Conservation (phyloP, 225 moss, liverwort and hornwort genomes). For the Straminergon stramineum region DNA sequence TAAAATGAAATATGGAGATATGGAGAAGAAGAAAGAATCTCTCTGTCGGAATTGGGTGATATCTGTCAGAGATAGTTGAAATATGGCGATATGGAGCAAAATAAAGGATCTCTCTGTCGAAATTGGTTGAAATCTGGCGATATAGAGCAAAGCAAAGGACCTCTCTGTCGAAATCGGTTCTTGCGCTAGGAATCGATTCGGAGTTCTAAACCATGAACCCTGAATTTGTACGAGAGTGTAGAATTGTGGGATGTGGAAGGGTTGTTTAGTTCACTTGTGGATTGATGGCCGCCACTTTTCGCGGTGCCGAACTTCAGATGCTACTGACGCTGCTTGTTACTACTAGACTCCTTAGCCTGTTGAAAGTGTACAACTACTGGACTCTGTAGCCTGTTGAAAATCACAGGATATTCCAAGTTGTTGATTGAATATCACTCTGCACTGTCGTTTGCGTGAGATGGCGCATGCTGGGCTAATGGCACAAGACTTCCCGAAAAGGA, state of each 20-base stretch:
- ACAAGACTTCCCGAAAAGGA: too few relatives aligned
- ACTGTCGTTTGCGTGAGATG: not conserved
- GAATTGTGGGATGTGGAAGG: not conserved
- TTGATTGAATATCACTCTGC: not conserved
- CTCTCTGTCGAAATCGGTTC: not conserved
- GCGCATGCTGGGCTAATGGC: not conserved
- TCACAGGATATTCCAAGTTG: not conserved
- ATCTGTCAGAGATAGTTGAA: not conserved
- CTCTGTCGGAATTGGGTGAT: not conserved
- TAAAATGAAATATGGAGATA: not conserved
- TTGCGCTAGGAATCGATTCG: not conserved
- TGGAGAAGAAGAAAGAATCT: not conserved
- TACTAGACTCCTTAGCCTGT: not conserved
- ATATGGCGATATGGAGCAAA: not conserved
- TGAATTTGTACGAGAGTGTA: too few relatives aligned
- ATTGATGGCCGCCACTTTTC: slow-evolving; percentile 15
- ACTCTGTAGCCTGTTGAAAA: not conserved
- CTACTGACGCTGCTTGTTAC: not conserved
- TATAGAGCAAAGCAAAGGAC: not conserved
- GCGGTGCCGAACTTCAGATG: not conserved
- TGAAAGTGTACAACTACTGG: not conserved
- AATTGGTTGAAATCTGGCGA: not conserved
- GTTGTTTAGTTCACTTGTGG: not conserved
- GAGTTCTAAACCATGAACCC: not conserved
- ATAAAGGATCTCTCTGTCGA: not conserved